Conservation (phyloP, 495 filamentous ascomycete species). For the Glarea lozoyensis region DNA sequence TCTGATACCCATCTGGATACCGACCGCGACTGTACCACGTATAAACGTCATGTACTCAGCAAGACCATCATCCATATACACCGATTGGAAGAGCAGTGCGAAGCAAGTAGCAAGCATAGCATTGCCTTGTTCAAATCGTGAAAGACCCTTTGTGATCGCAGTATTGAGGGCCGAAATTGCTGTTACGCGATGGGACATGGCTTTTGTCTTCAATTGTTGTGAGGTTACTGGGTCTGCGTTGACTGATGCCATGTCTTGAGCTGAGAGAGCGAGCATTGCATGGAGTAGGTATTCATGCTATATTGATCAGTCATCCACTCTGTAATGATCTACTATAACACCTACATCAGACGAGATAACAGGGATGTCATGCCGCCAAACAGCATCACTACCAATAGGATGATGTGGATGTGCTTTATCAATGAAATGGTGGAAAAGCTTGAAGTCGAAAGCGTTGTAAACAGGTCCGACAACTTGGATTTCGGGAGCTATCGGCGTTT, state of each 20-base stretch:
- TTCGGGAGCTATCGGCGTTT: constrained; percentile 14
- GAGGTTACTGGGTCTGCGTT: constrained; percentile 17
- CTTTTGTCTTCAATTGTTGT: constrained; percentile 23
- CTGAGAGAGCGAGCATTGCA: constrained; percentile 48
- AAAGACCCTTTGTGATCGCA: constrained; percentile 28
- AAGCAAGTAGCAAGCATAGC: constrained; percentile 49
- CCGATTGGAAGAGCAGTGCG: constrained; percentile 50
- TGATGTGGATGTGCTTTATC: constrained; percentile 48
- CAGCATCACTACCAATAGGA: constrained; percentile 44
- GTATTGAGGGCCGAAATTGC: constrained; percentile 46
- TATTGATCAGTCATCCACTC: background rate
- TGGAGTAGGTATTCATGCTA: constrained; percentile 49
- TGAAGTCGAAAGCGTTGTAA: constrained; percentile 48
- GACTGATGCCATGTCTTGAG: constrained; percentile 37
- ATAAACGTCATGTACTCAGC: constrained; percentile 56
- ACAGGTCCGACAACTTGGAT: constrained; percentile 34
- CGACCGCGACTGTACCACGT: constrained; percentile 46
- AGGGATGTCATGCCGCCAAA: constrained; percentile 52
- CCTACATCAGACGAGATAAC: constrained; percentile 46
- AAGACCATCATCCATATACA: constrained; percentile 49
- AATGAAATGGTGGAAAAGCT: constrained; percentile 56
- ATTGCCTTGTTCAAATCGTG: constrained; percentile 30
- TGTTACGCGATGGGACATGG: constrained; percentile 45
- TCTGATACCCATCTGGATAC: constrained; percentile 35
- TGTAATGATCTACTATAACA: constrained; percentile 1